These are phyloP conservation scores for Phaffia rhodozyma DNA, from an alignment of 1,284 basidiomycete species.

Conservation along the genomic window DNA sequence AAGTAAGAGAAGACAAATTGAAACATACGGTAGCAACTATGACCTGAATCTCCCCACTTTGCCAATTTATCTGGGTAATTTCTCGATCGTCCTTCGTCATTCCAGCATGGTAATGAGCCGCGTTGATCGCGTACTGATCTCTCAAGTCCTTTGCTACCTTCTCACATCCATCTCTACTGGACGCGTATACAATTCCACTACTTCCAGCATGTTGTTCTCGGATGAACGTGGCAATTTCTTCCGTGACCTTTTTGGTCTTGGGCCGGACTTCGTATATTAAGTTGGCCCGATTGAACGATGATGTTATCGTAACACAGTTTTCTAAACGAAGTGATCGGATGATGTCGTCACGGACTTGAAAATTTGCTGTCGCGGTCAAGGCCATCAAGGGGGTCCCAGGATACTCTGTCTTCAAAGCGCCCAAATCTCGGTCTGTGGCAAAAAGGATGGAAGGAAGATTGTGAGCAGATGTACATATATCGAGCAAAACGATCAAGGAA, in stretches of 20 bases:
- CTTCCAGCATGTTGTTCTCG: constrained; percentile 45
- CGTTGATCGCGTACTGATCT: constrained; percentile 46
- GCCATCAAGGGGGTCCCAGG: constrained; percentile 85
- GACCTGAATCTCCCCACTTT: constrained; percentile 56
- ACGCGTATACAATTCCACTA: constrained; percentile 81
- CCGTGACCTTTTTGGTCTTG: constrained; percentile 45
- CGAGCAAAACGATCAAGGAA: too few relatives aligned
- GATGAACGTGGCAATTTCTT: constrained; percentile 65
- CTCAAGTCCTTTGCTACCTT: constrained; percentile 57
- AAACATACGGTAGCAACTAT: constrained; percentile 71
- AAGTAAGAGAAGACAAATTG: not conserved
- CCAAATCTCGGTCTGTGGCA: constrained; percentile 46
- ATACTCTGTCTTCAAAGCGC: constrained; percentile 56
- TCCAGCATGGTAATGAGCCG: constrained; percentile 77
- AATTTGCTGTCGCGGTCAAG: constrained; percentile 84
- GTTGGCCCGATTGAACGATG: constrained; percentile 90
- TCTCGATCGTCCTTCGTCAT: constrained; percentile 56
- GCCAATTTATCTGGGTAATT: constrained; percentile 60
- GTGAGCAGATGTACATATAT: constrained; percentile 12
- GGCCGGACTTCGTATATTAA: constrained; percentile 66
- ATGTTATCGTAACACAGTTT: constrained; percentile 50
- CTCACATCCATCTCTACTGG: constrained; percentile 62
- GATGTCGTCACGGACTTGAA: constrained; percentile 66
- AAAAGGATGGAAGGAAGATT: not conserved
- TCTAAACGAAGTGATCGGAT: constrained; percentile 54